These are phyloP conservation scores for Phytophthora idaei DNA, from an alignment of 352 stramenopile genomes.

Conservation along the genomic window DNA sequence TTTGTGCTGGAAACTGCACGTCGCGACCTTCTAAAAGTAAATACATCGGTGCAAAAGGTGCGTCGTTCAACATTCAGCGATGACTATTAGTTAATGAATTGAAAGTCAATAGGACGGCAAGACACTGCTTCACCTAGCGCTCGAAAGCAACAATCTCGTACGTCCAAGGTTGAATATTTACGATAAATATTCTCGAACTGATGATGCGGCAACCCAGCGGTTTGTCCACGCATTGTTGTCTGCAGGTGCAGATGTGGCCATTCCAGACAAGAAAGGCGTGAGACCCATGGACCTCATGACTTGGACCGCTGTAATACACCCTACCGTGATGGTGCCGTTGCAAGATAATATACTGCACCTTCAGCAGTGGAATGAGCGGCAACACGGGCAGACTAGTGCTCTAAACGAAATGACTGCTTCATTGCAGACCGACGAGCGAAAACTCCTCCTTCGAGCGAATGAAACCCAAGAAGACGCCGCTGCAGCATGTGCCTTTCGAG, in stretches of 20 bases:
- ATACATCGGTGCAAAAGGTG: constrained; percentile 35
- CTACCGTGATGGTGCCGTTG: constrained; percentile 39
- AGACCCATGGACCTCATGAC: constrained; percentile 40
- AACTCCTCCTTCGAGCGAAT: not conserved
- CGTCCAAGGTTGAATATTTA: not conserved
- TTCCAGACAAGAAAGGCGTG: constrained; percentile 42
- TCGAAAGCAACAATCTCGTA: constrained; percentile 29
- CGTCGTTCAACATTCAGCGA: not conserved
- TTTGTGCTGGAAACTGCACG: constrained; percentile 20
- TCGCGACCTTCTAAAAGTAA: constrained; percentile 21
- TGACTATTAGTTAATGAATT: too few species aligned
- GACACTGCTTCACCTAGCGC: constrained; percentile 30
- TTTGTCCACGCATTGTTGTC: constrained; percentile 34
- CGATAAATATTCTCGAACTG: not conserved
- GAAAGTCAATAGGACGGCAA: constrained; percentile 23
- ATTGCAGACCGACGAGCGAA: constrained; percentile 16
- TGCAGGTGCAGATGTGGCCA: constrained; percentile 32
- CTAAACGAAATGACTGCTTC: constrained; percentile 16
- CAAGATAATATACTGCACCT: constrained; percentile 34
- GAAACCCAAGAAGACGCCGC: constrained; percentile 25
- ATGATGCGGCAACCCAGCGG: constrained; percentile 15
- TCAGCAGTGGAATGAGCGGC: constrained; percentile 25
- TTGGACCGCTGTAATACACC: constrained; percentile 40
- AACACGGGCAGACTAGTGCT: constrained; percentile 14
- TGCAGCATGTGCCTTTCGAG: constrained; percentile 27